Evolutionary conservation across 345 rosid genomes (phyloP).

Genomic region (Turritis glabra): DNA sequence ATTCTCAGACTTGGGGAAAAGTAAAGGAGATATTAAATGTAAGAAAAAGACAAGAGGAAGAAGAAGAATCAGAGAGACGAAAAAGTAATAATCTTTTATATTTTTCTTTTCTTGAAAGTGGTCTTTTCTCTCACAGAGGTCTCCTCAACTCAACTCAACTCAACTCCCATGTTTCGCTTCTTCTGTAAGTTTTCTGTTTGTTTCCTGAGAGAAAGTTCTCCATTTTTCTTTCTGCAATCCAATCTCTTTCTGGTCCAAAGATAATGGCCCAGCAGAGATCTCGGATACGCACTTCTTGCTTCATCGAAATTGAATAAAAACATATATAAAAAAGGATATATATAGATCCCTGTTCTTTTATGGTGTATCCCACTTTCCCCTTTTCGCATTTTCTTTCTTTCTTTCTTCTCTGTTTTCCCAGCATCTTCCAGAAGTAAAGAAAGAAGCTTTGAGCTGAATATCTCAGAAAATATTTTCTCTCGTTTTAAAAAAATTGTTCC

Average conservation of each 20-base stretch:
- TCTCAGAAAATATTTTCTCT: not conserved
- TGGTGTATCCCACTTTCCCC: constrained; percentile 22
- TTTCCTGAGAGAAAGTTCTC: constrained; percentile 14
- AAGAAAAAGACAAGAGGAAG: constrained; percentile 32
- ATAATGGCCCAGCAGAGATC: constrained; percentile 59
- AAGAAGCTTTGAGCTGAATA: constrained; percentile 10
- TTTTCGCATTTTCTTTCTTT: constrained; percentile 19
- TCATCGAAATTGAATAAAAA: constrained; percentile 16
- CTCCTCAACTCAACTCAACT: constrained; percentile 8
- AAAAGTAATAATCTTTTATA: not conserved
- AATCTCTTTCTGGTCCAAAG: constrained; percentile 41
- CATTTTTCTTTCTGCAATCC: not conserved
- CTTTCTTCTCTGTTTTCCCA: constrained; percentile 17
- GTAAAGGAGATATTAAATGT: not conserved
- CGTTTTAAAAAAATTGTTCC: not conserved
- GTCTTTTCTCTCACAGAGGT: constrained; percentile 5
- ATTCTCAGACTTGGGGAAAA: not conserved
- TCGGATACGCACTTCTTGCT: constrained; percentile 42
- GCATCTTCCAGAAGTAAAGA: constrained; percentile 9
- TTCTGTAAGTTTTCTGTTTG: constrained; percentile 18
- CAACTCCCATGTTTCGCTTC: constrained; percentile 27
- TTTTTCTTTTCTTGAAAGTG: not conserved
- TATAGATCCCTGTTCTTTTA: constrained; percentile 25
- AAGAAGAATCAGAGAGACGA: constrained; percentile 28
- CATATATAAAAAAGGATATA: not conserved